A percentile compares a stretch with the other conserved stretches of the same genome.
phyloP scores from a whole-genome alignment of 139 green algal genomes.

The Desmodesmus armatus region DNA sequence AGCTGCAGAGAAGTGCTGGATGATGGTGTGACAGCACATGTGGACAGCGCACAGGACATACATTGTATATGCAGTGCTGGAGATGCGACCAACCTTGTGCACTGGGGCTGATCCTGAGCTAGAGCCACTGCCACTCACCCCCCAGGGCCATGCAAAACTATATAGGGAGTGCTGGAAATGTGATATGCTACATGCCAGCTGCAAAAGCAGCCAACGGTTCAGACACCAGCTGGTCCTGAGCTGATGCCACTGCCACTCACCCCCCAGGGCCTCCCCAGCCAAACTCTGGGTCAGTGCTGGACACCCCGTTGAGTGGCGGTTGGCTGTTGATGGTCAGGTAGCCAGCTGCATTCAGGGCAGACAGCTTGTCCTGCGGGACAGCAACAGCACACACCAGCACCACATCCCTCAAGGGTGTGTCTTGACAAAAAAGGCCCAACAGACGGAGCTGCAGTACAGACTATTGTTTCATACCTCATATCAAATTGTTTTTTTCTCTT shows the following conservation, averaged over 20 bases:
- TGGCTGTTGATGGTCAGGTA: conserved; percentile 89
- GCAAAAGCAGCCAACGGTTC: no score
- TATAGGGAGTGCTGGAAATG: no score
- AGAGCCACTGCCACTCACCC: conserved; percentile 62
- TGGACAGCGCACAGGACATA: no score
- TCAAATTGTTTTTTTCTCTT: neutral
- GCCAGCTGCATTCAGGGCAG: conserved; percentile 54
- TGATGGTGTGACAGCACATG: no score
- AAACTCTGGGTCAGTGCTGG: conserved; percentile 59
- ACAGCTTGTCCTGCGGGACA: conserved; percentile 54
- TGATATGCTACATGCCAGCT: no score
- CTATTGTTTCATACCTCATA: conserved; percentile 18
- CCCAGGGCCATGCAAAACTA: no score
- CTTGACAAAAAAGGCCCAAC: neutral
- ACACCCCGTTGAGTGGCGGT: conserved; percentile 72
- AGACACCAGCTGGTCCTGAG: no score
- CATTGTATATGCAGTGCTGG: no score
- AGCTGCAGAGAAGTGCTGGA: no score
- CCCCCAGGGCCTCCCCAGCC: conserved; percentile 82
- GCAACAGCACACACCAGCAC: conserved; percentile 51
- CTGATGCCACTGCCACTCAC: conserved; percentile 48
- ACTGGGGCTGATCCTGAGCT: no score
- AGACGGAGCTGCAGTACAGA: neutral
- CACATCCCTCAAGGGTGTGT: neutral
- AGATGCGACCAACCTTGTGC: no score